Base-by-base conservation (phyloP, 2,329 filamentous ascomycete species). In the Saccharata proteae region DNA sequence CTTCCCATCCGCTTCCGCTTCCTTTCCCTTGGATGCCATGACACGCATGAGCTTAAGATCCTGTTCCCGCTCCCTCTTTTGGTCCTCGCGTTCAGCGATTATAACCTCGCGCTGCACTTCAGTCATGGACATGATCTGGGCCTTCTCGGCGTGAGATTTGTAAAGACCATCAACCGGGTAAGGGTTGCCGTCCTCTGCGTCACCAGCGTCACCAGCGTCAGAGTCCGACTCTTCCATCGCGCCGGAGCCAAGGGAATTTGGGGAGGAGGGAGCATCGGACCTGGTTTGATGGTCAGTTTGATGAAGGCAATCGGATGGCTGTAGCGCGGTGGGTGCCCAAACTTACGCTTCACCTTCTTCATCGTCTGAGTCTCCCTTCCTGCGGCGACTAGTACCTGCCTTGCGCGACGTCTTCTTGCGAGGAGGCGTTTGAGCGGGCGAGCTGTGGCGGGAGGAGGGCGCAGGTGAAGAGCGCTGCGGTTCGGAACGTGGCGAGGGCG, bases 71-170 rank as follows among this genome's bases (percentile, higher is more conserved):
- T 77, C 76, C 48, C 90, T 81, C 36, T 86, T 77, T 52, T 90
- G 77, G 45, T 83, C 75, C 20, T 80, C 78, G 42, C 90, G 83
- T 43, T 93, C 82, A 13, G 85, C 88, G 5, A 98, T 71, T 26
- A 93, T 77, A 51, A 84, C 75, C 56, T 98, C 90, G 40, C 88
- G 80, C 50, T 93, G 77, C 30, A 96, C 77, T 60, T 96, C 86
- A 17, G 85, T 78, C 70, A 94, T 75, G 35, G 67, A 71, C 69
- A 90, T 77, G 39, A 98, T 90, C 30, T 80, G 43, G 7, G 54
- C 49, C 44, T 59, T 64, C 41, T 66, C 65, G 40, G 64, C 62
- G 36, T 60, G 62, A 46, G 74, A 69, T 38, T 70, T 66, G 52
- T 74, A 81, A 47, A 90, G 77, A 44, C 88, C 86, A 42, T 98